Conservation (phyloP, 2,329 filamentous ascomycete species). For the Rhinocladiella mackenziei region DNA sequence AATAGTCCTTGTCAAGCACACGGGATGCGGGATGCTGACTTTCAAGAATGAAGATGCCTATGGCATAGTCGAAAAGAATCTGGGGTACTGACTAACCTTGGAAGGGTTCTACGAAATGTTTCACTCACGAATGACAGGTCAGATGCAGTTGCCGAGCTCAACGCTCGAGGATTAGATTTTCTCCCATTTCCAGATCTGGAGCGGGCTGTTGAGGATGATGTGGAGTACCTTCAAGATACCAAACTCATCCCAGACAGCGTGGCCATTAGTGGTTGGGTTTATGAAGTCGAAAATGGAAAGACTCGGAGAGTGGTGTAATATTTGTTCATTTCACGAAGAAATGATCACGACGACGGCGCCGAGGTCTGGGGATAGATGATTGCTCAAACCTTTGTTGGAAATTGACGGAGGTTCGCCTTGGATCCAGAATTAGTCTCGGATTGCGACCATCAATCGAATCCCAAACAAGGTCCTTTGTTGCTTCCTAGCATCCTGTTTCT, state of each 20-base stretch:
- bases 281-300: constrained; percentile 71
- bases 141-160: constrained; percentile 28
- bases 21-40: constrained; percentile 68
- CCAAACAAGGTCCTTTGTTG: too few species aligned
- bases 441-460: too few species aligned
- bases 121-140: constrained; percentile 13
- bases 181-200: constrained; percentile 62
- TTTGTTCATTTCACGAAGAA: too few species aligned
- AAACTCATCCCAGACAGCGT: constrained; percentile 59
- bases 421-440: too few species aligned
- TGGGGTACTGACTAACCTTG: too few species aligned
- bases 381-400: too few species aligned
- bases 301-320: constrained; percentile 48
- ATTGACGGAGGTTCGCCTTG: too few species aligned
- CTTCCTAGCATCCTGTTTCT: too few species aligned
- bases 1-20: constrained; percentile 71
- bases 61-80: constrained; percentile 55
- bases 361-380: too few species aligned
- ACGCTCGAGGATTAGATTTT: constrained; percentile 51
- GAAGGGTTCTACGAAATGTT: too few species aligned
- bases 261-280: constrained; percentile 67
- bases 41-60: constrained; percentile 59
- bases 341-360: too few species aligned
- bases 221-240: constrained; percentile 56
- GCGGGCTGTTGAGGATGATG: constrained; percentile 62